Evolutionary conservation across 139 green algal species (phyloP), one percentile per base, ranked within the genome.

Genomic region (Zygnema circumcarinatum): DNA sequence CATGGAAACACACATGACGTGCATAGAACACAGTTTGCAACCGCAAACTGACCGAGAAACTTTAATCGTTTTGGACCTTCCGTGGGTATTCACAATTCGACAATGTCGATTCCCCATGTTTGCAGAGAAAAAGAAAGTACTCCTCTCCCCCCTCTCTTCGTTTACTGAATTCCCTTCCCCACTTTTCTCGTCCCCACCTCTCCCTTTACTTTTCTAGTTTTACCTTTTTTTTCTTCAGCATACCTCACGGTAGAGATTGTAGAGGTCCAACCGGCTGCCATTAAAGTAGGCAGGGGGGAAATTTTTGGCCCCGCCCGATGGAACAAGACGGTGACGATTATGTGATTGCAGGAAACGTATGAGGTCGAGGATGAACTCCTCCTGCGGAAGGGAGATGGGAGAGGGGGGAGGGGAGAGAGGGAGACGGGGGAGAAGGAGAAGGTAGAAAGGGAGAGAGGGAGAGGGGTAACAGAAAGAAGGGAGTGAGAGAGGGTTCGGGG

Each of bases 241-340:
- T 31, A 83, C 52, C 76, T 81, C 76, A 38, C 52, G 32, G 16
- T 83, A 81, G 11, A 80, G 76, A 38, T 3, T 81, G 47, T 7
- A 83, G 41, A 83, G 47, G 16, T 80, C 52, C 11, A 83, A 52
- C 7, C 7, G 52, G 38, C 7, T 39, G 16, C 76, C 52, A 52
- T 80, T 81, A 11, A 81, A 39, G 32, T 67, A 11, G 40, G 47
- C 47, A 11, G 11, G 38, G 16, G 76, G 76, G 76, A 80, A 80
- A 69, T 80, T 80, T 25, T 69, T 22, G 22, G 67, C 67, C 22
- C 73, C 73, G 22, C 73, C 73, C 22, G 73, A 25, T 22, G 73
- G 73, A 22, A 80, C 47, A 11, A 81, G 76, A 42, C 7, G 11
- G 38, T 25, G 38, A 38, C 11, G 33, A 11, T 25, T 7, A 42